A percentile compares a stretch with the other conserved stretches of the same genome.
These are phyloP conservation scores for Zelopaecilomyces penicillatus DNA, from an alignment of 2,329 filamentous ascomycete species.

Conservation along the genomic window DNA sequence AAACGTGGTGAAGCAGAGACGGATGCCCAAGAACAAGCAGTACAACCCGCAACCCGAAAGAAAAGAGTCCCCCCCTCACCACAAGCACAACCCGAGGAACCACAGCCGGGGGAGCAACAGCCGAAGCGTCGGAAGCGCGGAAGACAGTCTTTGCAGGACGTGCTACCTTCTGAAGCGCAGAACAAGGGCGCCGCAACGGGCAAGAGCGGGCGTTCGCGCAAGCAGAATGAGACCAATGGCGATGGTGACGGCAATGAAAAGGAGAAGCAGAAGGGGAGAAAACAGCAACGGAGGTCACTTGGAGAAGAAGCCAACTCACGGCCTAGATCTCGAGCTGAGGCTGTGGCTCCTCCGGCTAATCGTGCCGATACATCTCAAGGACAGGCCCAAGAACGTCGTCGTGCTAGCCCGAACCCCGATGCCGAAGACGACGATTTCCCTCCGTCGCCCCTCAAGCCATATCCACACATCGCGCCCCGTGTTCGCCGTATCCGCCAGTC, in stretches of 20 bases:
- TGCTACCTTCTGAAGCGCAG: conserved; percentile 2
- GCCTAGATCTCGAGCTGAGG: background rate
- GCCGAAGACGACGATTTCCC: conserved; percentile 11
- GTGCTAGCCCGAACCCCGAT: conserved; percentile 9
- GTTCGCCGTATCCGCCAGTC: conserved; percentile 50
- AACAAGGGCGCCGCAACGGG: background rate
- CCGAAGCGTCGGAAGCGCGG: conserved; percentile 12
- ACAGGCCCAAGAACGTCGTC: conserved; percentile 9
- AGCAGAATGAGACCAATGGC: too few relatives aligned
- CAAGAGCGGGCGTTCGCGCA: too few relatives aligned
- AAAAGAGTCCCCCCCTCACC: conserved; percentile 14
- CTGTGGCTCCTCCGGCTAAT: background rate
- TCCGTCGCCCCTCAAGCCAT: conserved; percentile 28
- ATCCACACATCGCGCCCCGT: conserved; percentile 43
- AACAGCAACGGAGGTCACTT: too few relatives aligned
- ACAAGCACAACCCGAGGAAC: conserved; percentile 6
- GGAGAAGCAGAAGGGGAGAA: too few relatives aligned
- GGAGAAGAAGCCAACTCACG: too few relatives aligned
- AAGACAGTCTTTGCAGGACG: conserved; percentile 13
- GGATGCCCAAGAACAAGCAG: conserved; percentile 9
- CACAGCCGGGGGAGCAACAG: background rate
- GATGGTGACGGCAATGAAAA: too few relatives aligned
- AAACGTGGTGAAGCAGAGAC: conserved; percentile 9
- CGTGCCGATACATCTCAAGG: background rate
- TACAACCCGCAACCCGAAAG: conserved; percentile 8